These are phyloP conservation scores for Nyssa sinensis DNA, from an alignment of 148 eudicot genomes.

Conservation along the genomic window DNA sequence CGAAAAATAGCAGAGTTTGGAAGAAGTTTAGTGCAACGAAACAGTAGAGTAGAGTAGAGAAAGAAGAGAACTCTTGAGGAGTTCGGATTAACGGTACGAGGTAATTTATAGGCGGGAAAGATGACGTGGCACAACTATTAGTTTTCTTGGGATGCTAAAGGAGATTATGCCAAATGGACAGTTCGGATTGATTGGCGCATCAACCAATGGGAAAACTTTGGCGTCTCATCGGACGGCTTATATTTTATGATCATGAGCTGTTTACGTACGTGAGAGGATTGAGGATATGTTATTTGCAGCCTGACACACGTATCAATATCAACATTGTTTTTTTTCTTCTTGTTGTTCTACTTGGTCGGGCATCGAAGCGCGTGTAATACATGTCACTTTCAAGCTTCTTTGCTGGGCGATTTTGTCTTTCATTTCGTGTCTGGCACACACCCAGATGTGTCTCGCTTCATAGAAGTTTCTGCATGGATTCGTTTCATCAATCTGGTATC, in stretches of 20 bases:
- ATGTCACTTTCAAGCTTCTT: too few relatives aligned
- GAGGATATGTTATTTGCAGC: constrained; percentile 15
- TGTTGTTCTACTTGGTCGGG: background rate
- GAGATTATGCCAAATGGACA: constrained; percentile 10
- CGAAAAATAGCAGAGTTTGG: background rate
- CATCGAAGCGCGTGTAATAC: background rate
- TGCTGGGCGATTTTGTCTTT: too few relatives aligned
- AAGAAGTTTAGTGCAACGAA: background rate
- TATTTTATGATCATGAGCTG: constrained; percentile 6
- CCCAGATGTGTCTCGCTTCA: too few relatives aligned
- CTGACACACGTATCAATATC: constrained; percentile 14
- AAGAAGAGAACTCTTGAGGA: background rate
- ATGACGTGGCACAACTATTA: constrained; percentile 11
- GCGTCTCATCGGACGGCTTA: constrained; percentile 1
- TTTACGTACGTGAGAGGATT: background rate
- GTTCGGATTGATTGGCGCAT: constrained; percentile 1
- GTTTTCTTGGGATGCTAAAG: constrained; percentile 25
- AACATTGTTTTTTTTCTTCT: too few relatives aligned
- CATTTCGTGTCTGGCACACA: too few relatives aligned
- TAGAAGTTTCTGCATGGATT: too few relatives aligned
- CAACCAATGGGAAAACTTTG: background rate
- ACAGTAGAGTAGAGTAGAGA: background rate
- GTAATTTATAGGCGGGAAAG: constrained; percentile 21
- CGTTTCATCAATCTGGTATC: too few relatives aligned
- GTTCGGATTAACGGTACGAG: constrained; percentile 6